These are phyloP conservation scores for Berkeleyomyces basicola DNA, from an alignment of 2,329 filamentous ascomycete species.

Conservation along the genomic window DNA sequence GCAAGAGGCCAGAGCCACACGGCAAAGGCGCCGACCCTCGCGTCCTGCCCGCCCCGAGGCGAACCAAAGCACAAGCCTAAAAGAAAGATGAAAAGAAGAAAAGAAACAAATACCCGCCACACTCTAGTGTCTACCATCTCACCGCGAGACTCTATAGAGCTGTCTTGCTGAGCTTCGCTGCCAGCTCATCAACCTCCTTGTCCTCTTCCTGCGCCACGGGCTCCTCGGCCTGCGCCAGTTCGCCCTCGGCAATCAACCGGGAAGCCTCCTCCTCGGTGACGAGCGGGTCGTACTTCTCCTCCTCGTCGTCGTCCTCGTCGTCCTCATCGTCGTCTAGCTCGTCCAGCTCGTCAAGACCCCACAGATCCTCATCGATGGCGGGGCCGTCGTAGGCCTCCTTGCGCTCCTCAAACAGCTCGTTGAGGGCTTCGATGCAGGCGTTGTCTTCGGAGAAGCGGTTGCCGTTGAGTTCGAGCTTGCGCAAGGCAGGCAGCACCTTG, in stretches of 20 bases:
- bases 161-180: conserved; percentile 60
- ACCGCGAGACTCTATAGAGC: conserved; percentile 24
- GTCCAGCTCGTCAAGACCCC: conserved; percentile 72
- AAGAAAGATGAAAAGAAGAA: background rate
- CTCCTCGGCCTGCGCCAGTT: conserved; percentile 55
- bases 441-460: conserved; percentile 91
- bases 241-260: conserved; percentile 48
- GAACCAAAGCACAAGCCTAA: background rate
- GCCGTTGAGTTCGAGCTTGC: conserved; percentile 83
- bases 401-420: conserved; percentile 55
- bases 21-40: too few species aligned
- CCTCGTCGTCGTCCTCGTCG: conserved; percentile 46
- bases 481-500: conserved; percentile 55
- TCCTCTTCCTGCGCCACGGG: conserved; percentile 55
- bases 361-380: conserved; percentile 56
- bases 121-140: background rate
- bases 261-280: conserved; percentile 49
- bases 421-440: conserved; percentile 48
- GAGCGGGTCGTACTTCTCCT: conserved; percentile 40
- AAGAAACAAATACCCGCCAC: background rate
- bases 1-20: too few species aligned
- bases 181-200: conserved; percentile 65
- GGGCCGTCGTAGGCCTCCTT: conserved; percentile 57
- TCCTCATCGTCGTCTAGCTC: conserved; percentile 70
- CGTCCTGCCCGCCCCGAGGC: too few species aligned